These are phyloP conservation scores for Schoenoplectus triqueter DNA, from an alignment of 202 grass and related monocot genomes.

Conservation along the genomic window DNA sequence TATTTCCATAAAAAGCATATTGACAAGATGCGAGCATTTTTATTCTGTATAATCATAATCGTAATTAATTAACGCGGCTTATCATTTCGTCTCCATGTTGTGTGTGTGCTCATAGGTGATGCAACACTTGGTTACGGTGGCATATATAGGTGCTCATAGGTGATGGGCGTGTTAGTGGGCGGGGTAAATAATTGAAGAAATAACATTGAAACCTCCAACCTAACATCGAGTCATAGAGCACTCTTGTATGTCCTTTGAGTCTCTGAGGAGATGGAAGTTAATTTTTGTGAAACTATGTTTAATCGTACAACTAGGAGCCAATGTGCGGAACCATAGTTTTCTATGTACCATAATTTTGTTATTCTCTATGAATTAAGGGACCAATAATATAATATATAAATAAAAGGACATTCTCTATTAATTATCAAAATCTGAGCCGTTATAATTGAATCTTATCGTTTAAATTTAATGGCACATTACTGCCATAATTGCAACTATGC, in stretches of 20 bases:
- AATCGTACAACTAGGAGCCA: background rate
- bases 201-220: background rate
- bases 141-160: conserved; percentile 15
- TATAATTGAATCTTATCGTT: too few species aligned
- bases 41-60: background rate
- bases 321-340: background rate
- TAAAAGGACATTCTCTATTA: too few species aligned
- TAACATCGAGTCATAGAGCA: background rate
- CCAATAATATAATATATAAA: too few species aligned
- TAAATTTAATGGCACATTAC: too few species aligned
- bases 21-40: background rate
- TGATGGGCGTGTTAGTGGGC: conserved; percentile 11
- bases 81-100: background rate
- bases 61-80: background rate
- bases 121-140: conserved; percentile 26
- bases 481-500: too few species aligned
- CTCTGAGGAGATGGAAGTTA: background rate
- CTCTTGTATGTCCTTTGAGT: background rate
- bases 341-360: too few species aligned
- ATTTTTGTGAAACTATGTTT: background rate
- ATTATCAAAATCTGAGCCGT: too few species aligned
- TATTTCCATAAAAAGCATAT: background rate
- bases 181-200: conserved; percentile 1
- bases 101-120: background rate
- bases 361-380: too few species aligned